phyloP scores from a whole-genome alignment of 2,329 filamentous ascomycete species.

The Penicillium sp. region DNA sequence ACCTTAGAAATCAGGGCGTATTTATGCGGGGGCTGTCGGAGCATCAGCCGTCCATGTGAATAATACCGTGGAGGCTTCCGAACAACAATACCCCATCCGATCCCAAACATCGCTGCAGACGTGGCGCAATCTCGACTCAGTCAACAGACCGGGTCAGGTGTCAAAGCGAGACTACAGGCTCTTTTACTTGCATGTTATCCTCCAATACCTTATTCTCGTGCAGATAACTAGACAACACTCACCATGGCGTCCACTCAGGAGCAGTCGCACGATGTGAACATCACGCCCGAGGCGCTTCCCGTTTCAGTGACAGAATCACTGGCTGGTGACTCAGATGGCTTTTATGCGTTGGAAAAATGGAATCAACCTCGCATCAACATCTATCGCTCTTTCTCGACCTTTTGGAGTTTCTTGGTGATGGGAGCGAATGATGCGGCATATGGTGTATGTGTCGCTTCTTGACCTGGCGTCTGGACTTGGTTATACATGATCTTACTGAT shows the following conservation, averaged over 20 bases:
- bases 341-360: constrained; percentile 40
- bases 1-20: too few relatives aligned
- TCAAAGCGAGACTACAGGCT: background rate
- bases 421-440: constrained; percentile 58
- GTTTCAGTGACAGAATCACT: background rate
- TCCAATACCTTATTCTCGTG: background rate
- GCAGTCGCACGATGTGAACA: constrained; percentile 8
- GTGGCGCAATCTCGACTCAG: background rate
- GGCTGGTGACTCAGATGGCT: background rate
- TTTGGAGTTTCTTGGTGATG: constrained; percentile 56
- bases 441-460: constrained; percentile 43
- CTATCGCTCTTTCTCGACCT: constrained; percentile 50
- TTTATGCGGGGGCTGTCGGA: too few relatives aligned
- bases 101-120: constrained; percentile 7
- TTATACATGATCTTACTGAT: background rate
- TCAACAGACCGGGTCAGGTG: background rate
- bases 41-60: too few relatives aligned
- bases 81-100: background rate
- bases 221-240: background rate
- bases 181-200: background rate
- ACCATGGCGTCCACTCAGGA: constrained; percentile 15
- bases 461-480: background rate
- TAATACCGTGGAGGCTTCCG: too few relatives aligned
- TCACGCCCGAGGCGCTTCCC: constrained; percentile 15
- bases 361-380: constrained; percentile 50